Conservation (phyloP, 2,329 filamentous ascomycete genomes). For the Pseudogymnoascus sp. region DNA sequence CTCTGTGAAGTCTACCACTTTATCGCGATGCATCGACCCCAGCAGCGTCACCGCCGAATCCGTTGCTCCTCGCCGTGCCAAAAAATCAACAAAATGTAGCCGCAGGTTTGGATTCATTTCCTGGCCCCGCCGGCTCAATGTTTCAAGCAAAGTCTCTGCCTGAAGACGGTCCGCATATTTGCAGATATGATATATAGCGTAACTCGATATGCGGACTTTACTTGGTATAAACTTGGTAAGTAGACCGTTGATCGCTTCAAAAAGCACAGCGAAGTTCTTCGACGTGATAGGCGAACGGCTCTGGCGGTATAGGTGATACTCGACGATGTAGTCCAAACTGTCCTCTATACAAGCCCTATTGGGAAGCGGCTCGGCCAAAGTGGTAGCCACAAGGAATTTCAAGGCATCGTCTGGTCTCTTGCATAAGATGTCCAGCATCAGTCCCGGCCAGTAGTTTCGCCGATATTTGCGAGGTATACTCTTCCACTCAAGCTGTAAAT, state of each 20-base stretch:
- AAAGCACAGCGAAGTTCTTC: neutral
- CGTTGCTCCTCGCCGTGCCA: conserved; percentile 39
- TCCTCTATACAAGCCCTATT: conserved; percentile 18
- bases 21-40: conserved; percentile 28
- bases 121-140: conserved; percentile 15
- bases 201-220: neutral
- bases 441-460: conserved; percentile 16
- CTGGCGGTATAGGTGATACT: conserved; percentile 12
- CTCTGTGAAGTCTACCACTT: conserved; percentile 40
- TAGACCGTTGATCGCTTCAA: neutral
- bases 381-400: conserved; percentile 21
- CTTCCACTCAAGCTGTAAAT: neutral
- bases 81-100: conserved; percentile 22
- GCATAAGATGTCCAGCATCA: conserved; percentile 18
- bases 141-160: conserved; percentile 17
- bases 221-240: neutral
- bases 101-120: conserved; percentile 20
- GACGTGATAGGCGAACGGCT: neutral
- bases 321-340: conserved; percentile 20
- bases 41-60: conserved; percentile 38
- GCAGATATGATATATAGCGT: neutral
- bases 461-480: neutral
- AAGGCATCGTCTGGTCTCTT: conserved; percentile 17
- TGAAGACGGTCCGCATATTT: neutral
- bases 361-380: conserved; percentile 18